Base-by-base conservation (phyloP, 805 yeast species). In the Komagataella pseudopastoris region DNA sequence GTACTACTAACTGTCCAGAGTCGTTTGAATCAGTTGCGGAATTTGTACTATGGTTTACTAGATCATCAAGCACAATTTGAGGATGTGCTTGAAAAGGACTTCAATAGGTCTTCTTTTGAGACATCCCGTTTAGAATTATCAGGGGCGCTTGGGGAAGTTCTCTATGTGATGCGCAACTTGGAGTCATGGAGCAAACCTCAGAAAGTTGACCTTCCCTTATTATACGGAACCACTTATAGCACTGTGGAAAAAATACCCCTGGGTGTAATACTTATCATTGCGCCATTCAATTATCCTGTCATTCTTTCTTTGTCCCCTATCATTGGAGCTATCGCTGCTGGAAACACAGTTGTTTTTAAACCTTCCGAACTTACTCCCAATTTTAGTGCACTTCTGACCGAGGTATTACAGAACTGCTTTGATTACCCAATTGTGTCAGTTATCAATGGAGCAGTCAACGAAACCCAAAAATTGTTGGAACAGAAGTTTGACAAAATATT, bases 231-330 rank as follows among this genome's bases (percentile, higher is more conserved):
- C 2, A 47, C 59, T 6, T 50, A 54, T 20, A 47, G 55, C 6
- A 45, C 56, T 8, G 58, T 71, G 17, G 76, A 75, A 51, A 64
- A 61, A 49, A 69, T 69, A 10, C 73, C 83, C 4, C 51, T 73
- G 23, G 98, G 97, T 4, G 75, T 77, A 2, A 84, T 84, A 3
- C 72, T 89, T 53, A 71, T 91, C 49, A 80, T 90, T 49, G 70
- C 84, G 2, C 91, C 96, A 0, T 88, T 84, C 76, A 88, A 88
- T 66, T 88, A 81, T 63, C 96, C 98, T 1, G 63, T 85, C 47
- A 54, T 76, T 23, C 68, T 91, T 53, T 59, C 86, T 0, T 53
- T 88, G 8, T 70, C 75, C 36, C 88, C 96, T 0, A 60, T 89
- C 22, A 72, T 81, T 44, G 87, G 88, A 18, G 96, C 96, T 2